These are phyloP conservation scores for Ramularia endophylla DNA, from an alignment of 2,329 filamentous ascomycete genomes.

Conservation along the genomic window DNA sequence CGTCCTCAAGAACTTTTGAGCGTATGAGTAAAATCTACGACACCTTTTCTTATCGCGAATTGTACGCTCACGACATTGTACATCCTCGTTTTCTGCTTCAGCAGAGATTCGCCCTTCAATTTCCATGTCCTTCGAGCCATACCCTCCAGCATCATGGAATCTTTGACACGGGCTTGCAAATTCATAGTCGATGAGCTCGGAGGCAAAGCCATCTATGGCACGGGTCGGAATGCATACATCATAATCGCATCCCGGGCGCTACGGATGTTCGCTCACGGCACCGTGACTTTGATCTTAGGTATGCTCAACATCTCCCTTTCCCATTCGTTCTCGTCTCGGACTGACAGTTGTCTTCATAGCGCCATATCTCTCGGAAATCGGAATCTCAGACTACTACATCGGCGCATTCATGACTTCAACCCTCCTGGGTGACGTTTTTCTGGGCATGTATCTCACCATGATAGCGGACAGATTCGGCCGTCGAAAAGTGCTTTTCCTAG, in stretches of 20 bases:
- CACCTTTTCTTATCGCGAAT: too few relatives aligned
- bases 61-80: too few relatives aligned
- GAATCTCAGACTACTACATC: conserved; percentile 11
- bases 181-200: conserved; percentile 16
- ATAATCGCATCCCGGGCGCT: conserved; percentile 43
- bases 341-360: too few relatives aligned
- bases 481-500: conserved; percentile 10
- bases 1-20: too few relatives aligned
- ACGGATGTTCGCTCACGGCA: conserved; percentile 15
- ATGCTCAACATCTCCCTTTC: background rate
- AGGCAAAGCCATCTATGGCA: conserved; percentile 10
- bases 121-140: too few relatives aligned
- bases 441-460: conserved; percentile 15
- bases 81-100: too few relatives aligned
- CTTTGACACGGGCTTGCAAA: too few relatives aligned
- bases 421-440: conserved; percentile 17
- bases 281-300: conserved; percentile 14
- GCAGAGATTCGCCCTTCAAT: too few relatives aligned
- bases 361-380: too few relatives aligned
- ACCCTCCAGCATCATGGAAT: too few relatives aligned
- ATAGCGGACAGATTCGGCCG: conserved; percentile 16
- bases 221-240: conserved; percentile 39
- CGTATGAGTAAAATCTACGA: too few relatives aligned
- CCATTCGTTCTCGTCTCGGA: conserved; percentile 14
- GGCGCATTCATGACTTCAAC: too few relatives aligned